Evolutionary conservation across 139 green algal species (phyloP), one percentile per base, ranked within the genome.

Genomic region (Penium margaritaceum): DNA sequence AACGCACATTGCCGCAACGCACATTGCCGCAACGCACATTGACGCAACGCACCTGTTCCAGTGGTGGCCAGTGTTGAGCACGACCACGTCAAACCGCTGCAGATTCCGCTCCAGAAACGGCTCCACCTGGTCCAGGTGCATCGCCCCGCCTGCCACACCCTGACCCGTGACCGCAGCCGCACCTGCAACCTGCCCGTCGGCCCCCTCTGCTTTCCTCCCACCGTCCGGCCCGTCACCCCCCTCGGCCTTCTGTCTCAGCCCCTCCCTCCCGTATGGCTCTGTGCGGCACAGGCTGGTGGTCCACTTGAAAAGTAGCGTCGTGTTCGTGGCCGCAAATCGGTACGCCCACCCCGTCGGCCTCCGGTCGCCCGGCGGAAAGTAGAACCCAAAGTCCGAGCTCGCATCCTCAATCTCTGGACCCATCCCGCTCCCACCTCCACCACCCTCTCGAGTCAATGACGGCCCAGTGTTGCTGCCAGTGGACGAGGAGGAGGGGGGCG

Each of bases 41-140:
- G n/a, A n/a, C n/a, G n/a, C n/a, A n/a, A n/a, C n/a, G n/a, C 9
- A 63, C 53, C 53, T 63, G 62, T 70, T 53, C 62, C 62, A 70
- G n/a, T 54, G 38, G 61, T 70, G 62, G 6, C 37, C 62, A 9
- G 62, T 70, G 62, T 70, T 70, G 37, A 70, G 38, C 36, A 70
- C 62, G 27, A 70, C 21, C 6, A 70, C 29, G 62, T 70, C 9
- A 61, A 70, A 17, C 53, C 27, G 6, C 9, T 29, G 9, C 53
- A 19, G 14, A 63, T 35, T 9, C 53, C 27, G 21, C 53, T 63
- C 9, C 24, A 63, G 24, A 32, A 63, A 63, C n/a, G n/a, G 21
- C 14, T 63, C 9, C 21, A 17, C 14, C 14, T 17, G 53, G 53
- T 63, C 53, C 24, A 63, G 53, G 53, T 63, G 53, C 9, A 63